A percentile compares a stretch with the other conserved stretches of the same genome.
Evolutionary conservation across 345 rosid genomes (phyloP).

Genomic region (Eucalyptus albens): DNA sequence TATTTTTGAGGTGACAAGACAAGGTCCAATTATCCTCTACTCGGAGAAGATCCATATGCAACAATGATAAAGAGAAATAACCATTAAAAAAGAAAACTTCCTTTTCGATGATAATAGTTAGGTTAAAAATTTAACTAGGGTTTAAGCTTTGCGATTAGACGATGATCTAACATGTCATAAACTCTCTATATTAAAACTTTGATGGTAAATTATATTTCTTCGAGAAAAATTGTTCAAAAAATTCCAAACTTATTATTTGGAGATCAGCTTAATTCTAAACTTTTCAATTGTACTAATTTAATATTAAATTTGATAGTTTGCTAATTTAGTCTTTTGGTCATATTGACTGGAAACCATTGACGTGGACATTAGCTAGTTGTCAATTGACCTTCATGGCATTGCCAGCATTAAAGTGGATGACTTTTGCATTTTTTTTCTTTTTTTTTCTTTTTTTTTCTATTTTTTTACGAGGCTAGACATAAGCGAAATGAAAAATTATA

Average conservation of each 20-base stretch:
- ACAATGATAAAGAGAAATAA: neutral
- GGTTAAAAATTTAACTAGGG: neutral
- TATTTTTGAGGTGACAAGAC: neutral
- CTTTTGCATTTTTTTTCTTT: too few species aligned
- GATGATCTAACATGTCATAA: neutral
- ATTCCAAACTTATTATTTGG: too few species aligned
- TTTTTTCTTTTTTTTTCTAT: accelerated
- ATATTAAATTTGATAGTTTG: too few species aligned
- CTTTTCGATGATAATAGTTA: neutral
- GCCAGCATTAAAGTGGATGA: neutral
- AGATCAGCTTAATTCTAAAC: too few species aligned
- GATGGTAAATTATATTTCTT: neutral
- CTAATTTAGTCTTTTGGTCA: neutral
- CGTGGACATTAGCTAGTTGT: too few species aligned
- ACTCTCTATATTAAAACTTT: neutral
- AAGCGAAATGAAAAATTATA: too few species aligned
- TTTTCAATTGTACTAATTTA: too few species aligned
- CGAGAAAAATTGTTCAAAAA: neutral
- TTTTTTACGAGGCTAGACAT: too few species aligned
- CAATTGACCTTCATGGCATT: neutral
- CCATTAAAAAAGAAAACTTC: neutral
- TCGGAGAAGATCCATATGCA: neutral
- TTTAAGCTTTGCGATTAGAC: neutral
- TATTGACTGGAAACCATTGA: too few species aligned
- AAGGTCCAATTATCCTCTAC: neutral